Percentiles rank a stretch among this genome's conserved stretches.
phyloP scores from a whole-genome alignment of 306 rosid genomes.

The Cucurbita argyrosperma region DNA sequence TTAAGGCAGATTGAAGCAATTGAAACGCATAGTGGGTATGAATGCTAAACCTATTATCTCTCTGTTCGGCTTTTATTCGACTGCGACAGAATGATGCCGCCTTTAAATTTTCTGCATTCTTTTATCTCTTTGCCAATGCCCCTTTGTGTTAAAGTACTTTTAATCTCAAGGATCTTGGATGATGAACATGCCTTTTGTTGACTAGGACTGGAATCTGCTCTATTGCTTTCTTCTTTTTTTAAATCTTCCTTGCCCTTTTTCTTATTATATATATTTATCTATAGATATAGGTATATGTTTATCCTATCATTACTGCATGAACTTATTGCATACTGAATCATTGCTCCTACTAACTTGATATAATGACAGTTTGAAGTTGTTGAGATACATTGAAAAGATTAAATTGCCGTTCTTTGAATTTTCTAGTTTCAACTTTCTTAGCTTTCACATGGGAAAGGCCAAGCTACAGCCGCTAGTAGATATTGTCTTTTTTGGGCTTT shows the following conservation, averaged over 20 bases:
- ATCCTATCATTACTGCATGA: conserved; percentile 1
- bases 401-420: not conserved
- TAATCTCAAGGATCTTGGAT: conserved; percentile 31
- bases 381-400: not conserved
- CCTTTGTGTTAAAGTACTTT: conserved; percentile 21
- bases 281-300: not conserved
- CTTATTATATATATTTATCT: not conserved
- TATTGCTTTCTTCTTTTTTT: not conserved
- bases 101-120: conserved; percentile 15
- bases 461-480: too few relatives aligned
- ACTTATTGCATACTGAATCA: conserved; percentile 2
- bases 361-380: not conserved
- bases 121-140: conserved; percentile 13
- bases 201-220: conserved; percentile 19
- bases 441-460: not conserved
- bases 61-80: conserved; percentile 2
- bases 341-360: not conserved
- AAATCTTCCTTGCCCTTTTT: not conserved
- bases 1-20: conserved; percentile 72
- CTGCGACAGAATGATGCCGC: conserved; percentile 17
- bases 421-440: not conserved
- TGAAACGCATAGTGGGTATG: conserved; percentile 77
- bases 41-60: conserved; percentile 1
- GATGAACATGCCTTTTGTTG: conserved; percentile 25
- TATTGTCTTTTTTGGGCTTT: too few relatives aligned